Conservation (phyloP, 306 rosid species). For the Astragalus glycyphyllos region DNA sequence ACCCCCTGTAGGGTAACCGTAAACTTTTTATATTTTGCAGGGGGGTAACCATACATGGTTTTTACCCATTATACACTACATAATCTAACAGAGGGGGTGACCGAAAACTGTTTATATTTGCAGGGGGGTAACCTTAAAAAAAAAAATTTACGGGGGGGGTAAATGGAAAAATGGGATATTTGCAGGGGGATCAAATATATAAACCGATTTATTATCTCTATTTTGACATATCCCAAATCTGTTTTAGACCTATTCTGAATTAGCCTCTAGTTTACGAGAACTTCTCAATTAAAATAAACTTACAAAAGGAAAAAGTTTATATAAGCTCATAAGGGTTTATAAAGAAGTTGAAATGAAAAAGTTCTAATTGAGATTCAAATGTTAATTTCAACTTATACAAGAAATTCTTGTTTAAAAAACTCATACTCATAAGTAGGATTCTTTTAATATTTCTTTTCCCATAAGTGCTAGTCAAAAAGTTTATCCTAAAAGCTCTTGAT, state of each 20-base stretch:
- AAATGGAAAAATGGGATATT: too few relatives aligned
- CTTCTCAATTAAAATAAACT: background rate
- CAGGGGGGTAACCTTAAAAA: too few relatives aligned
- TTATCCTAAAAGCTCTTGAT: too few relatives aligned
- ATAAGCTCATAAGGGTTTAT: background rate
- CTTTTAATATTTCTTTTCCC: background rate
- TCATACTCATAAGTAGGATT: background rate
- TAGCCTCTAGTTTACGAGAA: background rate
- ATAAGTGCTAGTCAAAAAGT: too few relatives aligned
- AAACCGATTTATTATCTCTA: constrained; percentile 3
- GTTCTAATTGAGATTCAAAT: background rate
- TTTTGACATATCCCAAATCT: constrained; percentile 18
- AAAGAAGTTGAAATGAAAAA: background rate
- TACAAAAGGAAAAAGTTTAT: background rate
- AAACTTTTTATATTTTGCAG: too few relatives aligned
- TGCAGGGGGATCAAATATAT: too few relatives aligned
- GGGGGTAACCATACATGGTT: too few relatives aligned
- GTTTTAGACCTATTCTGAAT: background rate
- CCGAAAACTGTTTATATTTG: too few relatives aligned
- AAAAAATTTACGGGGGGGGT: too few relatives aligned
- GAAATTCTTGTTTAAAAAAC: background rate
- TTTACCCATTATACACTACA: too few relatives aligned
- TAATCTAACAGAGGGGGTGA: too few relatives aligned
- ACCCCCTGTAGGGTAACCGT: too few relatives aligned
- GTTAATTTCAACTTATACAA: background rate